phyloP scores from a whole-genome alignment of 2,329 filamentous ascomycete genomes.

The Triangularia verruculosa region DNA sequence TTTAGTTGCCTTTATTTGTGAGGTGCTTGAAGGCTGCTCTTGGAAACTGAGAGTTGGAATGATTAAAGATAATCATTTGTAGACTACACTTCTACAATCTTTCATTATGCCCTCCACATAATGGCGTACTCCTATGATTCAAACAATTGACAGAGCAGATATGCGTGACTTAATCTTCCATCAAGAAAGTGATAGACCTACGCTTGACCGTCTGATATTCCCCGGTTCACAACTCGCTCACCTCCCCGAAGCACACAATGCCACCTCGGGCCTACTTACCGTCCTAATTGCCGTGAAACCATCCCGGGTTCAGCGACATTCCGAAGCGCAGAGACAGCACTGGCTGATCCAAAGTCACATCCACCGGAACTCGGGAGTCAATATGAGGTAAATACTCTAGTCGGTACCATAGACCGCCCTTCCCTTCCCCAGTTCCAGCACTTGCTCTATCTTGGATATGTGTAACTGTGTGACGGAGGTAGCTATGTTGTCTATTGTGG shows the following conservation, averaged over 20 bases:
- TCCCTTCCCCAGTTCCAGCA: neutral
- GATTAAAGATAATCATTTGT: too few species aligned
- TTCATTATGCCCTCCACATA: too few species aligned
- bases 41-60: too few species aligned
- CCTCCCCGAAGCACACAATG: neutral
- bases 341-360: neutral
- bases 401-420: neutral
- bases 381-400: neutral
- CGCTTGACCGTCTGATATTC: too few species aligned
- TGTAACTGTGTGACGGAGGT: neutral
- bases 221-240: neutral
- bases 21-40: too few species aligned
- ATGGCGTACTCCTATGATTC: too few species aligned
- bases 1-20: too few species aligned
- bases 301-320: neutral
- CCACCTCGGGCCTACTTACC: neutral
- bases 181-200: too few species aligned
- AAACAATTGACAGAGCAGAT: too few species aligned
- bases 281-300: neutral
- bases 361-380: neutral
- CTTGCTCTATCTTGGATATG: neutral
- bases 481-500: neutral
- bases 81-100: too few species aligned
- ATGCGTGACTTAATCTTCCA: too few species aligned
- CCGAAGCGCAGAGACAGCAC: too few species aligned